Evolutionary conservation across 805 yeast genomes (phyloP), one percentile per base, ranked within the genome.

Genomic region (Myxozyma neotropica): DNA sequence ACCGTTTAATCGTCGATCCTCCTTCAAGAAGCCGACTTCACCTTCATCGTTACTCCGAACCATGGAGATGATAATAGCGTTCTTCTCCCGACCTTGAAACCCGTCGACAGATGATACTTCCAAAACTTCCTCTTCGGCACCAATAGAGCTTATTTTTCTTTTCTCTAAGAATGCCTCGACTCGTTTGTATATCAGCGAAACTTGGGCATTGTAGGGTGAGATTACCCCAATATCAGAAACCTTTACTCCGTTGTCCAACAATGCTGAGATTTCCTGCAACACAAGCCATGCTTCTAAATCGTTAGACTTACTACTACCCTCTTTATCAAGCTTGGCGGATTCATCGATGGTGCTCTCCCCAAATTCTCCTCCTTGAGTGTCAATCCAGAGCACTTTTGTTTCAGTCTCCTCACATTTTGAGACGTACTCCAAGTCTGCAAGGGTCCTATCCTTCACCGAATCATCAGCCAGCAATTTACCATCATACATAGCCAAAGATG

Each of bases 41-140:
- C 79, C 72, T 1, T 74, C 68, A 21, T 81, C 85, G 71, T 93
- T 93, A 40, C 94, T 86, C 64, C 99, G 78, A 1, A 93, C 97
- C 55, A 93, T 72, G 1, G 94, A 81, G 12, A 94, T 74, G 1
- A 93, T 79, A 5, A 93, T 90, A 0, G 85, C 86, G 67, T 92
- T 95, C 72, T 93, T 94, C 70, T 93, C 99, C 62, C 97, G 78
- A 1, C 99, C 99, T 75, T 93, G 99, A 69, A 93, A 94, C 0
- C 97, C 97, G 74, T 93, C 99, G 3, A 93, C 93, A 0, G 97
- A 89, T 3, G 96, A 83, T 0, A 92, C 82, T 69, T 93, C 98
- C 4, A 93, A 75, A 1, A 62, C 69, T 0, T 81, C 78, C 50
- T 74, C 75, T 31, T 39, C 45, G 44, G 23, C 15, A 4, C 80